Percentiles rank a stretch among this genome's conserved stretches.
These are phyloP conservation scores for Plasmodium gaboni DNA, from an alignment of 169 alveolate species.

Conservation along the genomic window DNA sequence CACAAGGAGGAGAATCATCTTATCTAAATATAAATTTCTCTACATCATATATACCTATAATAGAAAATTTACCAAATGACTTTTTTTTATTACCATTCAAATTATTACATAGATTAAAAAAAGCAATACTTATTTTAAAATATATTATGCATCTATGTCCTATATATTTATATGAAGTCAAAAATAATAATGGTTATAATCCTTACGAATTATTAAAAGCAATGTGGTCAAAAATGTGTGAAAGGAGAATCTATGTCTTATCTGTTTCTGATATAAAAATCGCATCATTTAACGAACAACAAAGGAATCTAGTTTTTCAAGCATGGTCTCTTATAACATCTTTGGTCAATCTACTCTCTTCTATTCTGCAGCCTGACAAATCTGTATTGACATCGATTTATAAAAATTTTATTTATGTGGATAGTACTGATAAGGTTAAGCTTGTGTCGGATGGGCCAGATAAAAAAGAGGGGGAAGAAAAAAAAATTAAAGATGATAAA, in stretches of 20 bases:
- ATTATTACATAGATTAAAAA: conserved; percentile 59
- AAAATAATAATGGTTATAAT: conserved; percentile 31
- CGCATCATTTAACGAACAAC: conserved; percentile 30
- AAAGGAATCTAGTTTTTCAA: conserved; percentile 33
- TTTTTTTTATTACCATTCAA: conserved; percentile 47
- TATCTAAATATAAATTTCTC: conserved; percentile 12
- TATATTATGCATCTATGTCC: conserved; percentile 26
- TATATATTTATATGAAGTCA: conserved; percentile 32
- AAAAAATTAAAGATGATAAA: neutral
- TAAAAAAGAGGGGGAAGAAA: neutral
- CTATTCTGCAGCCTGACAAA: conserved; percentile 33
- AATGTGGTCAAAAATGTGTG: conserved; percentile 36
- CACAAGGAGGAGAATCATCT: neutral
- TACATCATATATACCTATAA: conserved; percentile 25
- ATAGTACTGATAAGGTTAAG: neutral
- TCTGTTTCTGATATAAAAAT: conserved; percentile 24
- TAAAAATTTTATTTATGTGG: conserved; percentile 10
- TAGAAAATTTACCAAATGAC: conserved; percentile 32
- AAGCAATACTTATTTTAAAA: conserved; percentile 43
- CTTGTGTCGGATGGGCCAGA: neutral
- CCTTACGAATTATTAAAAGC: conserved; percentile 51
- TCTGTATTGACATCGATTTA: conserved; percentile 61
- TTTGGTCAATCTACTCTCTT: conserved; percentile 2
- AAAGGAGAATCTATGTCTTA: conserved; percentile 23
- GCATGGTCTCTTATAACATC: conserved; percentile 73